Evolutionary conservation across 2,329 filamentous ascomycete species (phyloP), one percentile per base, ranked within the genome.

Genomic region (Penicillium italicum): DNA sequence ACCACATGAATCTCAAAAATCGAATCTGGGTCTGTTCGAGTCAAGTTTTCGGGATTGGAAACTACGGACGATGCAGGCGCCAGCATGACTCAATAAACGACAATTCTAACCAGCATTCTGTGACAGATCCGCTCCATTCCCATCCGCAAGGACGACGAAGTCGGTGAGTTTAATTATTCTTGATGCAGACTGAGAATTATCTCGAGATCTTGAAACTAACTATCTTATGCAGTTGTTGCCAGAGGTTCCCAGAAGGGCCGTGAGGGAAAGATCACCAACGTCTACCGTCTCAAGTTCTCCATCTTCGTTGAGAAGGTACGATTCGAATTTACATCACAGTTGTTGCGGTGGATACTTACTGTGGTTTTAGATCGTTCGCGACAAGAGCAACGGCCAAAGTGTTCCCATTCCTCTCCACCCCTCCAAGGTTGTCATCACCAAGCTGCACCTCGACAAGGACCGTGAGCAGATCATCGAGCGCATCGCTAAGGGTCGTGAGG

Each of bases 201-300:
- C 7, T 20, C 9, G 5, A 34, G 28, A 14, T 9, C 20, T 26
- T 16, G 20, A 26, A 14, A 14, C 38, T 50, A 14, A 50, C 11
- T 34, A 20, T 20, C 11, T 1, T 44, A 6, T 33, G 20, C 38
- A 77, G 84, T 83, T 76, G 89, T 99, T 73, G 88, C 93, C 76
- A 92, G 94, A 70, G 94, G 94, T 74, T 82, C 83, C 81, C 89
- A 96, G 86, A 97, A 97, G 86, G 94, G 93, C 76, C 91, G 91
- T 74, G 93, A 97, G 84, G 94, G 94, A 84, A 97, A 97, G 85
- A 85, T 99, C 81, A 92, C 88, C 73, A 91, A 90, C 73, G 93
- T 97, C 78, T 99, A 96, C 88, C 91, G 91, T 79, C 89, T 96
- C 75, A 97, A 97, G 82, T 99, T 94, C 82, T 85, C 91, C 76